Conservation (phyloP, 1,284 basidiomycete genomes). For the Mycena citricolor region DNA sequence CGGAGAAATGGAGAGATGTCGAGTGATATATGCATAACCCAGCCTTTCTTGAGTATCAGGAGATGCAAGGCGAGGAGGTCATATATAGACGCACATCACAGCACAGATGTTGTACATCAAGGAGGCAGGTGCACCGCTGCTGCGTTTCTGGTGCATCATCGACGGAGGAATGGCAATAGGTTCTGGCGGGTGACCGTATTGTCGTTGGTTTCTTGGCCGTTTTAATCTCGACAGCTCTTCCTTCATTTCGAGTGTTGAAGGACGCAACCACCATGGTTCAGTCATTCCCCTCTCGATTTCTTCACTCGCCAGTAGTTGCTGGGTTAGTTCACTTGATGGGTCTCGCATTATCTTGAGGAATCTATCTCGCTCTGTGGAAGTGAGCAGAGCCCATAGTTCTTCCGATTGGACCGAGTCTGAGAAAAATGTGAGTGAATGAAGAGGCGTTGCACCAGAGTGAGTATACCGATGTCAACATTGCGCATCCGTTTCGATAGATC, state of each 20-base stretch:
- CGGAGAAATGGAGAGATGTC: conserved; percentile 58
- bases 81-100: conserved; percentile 51
- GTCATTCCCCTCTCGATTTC: conserved; percentile 46
- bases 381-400: conserved; percentile 65
- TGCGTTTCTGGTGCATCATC: conserved; percentile 42
- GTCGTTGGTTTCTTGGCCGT: conserved; percentile 8
- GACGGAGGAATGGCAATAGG: conserved; percentile 49
- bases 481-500: conserved; percentile 54
- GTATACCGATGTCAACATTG: conserved; percentile 61
- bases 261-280: conserved; percentile 79
- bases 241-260: no score
- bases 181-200: conserved; percentile 42
- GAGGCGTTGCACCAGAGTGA: no score
- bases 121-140: conserved; percentile 42
- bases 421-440: conserved; percentile 6
- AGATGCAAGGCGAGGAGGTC: not conserved
- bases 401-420: conserved; percentile 55
- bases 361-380: conserved; percentile 52
- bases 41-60: conserved; percentile 49
- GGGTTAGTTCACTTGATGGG: conserved; percentile 55
- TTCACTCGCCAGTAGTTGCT: conserved; percentile 58
- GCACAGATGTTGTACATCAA: conserved; percentile 66
- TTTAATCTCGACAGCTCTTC: conserved; percentile 30
- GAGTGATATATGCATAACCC: conserved; percentile 63
- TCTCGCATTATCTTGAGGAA: conserved; percentile 61